These are phyloP conservation scores for Suillus variegatus DNA, from an alignment of 768 basidiomycete species.

Conservation along the genomic window DNA sequence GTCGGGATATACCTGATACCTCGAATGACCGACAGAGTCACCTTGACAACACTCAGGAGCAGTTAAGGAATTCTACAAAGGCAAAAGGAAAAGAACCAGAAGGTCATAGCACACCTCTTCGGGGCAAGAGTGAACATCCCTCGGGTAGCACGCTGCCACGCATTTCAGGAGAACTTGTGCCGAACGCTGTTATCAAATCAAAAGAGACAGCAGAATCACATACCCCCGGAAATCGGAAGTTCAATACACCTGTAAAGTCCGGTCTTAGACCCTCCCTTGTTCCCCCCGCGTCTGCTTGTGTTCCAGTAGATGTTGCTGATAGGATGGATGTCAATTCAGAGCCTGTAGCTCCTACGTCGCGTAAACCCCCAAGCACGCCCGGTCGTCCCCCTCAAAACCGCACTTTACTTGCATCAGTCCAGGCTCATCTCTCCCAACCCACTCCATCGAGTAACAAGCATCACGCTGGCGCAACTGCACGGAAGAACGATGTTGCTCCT, in stretches of 20 bases:
- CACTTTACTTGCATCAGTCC: conserved; percentile 52
- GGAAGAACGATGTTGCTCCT: not conserved
- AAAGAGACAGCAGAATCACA: not conserved
- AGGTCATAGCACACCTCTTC: not conserved
- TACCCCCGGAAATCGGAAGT: not conserved
- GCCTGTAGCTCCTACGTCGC: conserved; percentile 24
- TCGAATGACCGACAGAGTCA: not conserved
- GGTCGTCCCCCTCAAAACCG: conserved; percentile 36
- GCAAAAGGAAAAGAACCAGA: not conserved
- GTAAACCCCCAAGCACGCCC: conserved; percentile 17
- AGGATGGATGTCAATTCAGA: conserved; percentile 6
- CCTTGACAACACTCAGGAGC: not conserved
- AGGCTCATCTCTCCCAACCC: conserved; percentile 41
- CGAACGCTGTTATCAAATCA: not conserved
- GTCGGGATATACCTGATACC: conserved; percentile 4
- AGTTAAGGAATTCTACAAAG: not conserved
- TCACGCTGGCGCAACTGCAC: not conserved
- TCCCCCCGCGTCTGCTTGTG: not conserved
- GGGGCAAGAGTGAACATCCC: not conserved
- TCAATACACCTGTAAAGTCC: not conserved
- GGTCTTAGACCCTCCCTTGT: not conserved
- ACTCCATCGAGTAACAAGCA: conserved; percentile 1
- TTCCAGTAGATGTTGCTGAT: conserved; percentile 10
- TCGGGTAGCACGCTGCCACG: not conserved
- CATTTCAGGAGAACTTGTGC: not conserved